phyloP scores from a whole-genome alignment of 768 basidiomycete genomes.

The Pleurotus pulmonarius region DNA sequence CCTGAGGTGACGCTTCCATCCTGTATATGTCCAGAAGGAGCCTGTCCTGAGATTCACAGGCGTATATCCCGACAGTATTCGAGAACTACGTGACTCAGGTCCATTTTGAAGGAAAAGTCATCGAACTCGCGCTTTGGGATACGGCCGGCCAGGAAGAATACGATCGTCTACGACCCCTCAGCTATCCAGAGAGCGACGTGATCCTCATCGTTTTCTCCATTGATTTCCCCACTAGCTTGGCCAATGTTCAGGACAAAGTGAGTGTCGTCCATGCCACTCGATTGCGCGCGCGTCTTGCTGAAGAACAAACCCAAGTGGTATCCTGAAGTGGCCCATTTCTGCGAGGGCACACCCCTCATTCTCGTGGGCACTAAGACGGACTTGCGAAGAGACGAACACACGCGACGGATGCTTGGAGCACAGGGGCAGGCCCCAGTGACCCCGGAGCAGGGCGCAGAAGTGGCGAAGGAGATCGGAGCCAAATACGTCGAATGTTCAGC shows the following conservation, averaged over 20 bases:
- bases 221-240: constrained; percentile 88
- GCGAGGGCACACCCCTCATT: constrained; percentile 84
- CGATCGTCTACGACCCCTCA: constrained; percentile 80
- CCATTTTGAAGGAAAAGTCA: constrained; percentile 79
- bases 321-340: constrained; percentile 91
- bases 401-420: constrained; percentile 83
- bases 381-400: constrained; percentile 80
- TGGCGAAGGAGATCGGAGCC: constrained; percentile 92
- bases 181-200: constrained; percentile 86
- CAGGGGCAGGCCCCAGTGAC: constrained; percentile 85
- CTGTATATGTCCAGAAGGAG: constrained; percentile 13
- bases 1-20: constrained; percentile 64
- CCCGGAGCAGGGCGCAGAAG: constrained; percentile 74
- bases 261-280: constrained; percentile 12
- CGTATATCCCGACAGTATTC: constrained; percentile 91
- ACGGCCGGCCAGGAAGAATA: constrained; percentile 98
- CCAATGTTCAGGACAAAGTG: constrained; percentile 89
- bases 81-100: constrained; percentile 92
- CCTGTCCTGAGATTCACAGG: constrained; percentile 39
- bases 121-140: constrained; percentile 98
- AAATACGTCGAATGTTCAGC: constrained; percentile 93
- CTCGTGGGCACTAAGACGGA: constrained; percentile 95
- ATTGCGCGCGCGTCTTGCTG: background rate
- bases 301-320: constrained; percentile 60
- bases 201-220: constrained; percentile 94